phyloP scores from a whole-genome alignment of 208 protist species.

The Wallacemonas collosoma region DNA sequence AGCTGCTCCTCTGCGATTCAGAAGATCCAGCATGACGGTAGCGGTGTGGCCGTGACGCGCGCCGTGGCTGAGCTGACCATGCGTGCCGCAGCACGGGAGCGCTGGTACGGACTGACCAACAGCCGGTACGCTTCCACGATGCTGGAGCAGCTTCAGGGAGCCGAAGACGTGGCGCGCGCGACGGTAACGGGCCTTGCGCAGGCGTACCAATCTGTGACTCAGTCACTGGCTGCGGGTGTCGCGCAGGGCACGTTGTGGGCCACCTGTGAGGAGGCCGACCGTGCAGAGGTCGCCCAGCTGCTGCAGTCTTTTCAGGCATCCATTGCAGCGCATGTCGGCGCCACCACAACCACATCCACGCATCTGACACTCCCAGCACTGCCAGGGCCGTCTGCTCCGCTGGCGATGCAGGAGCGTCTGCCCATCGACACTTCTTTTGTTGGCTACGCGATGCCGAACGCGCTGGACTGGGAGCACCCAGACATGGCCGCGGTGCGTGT shows the following conservation, averaged over 20 bases:
- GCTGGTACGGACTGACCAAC: constrained; percentile 77
- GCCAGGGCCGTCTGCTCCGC: constrained; percentile 16
- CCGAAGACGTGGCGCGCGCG: constrained; percentile 29
- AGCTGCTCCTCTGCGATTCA: constrained; percentile 66
- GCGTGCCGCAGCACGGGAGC: constrained; percentile 63
- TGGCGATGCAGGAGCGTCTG: constrained; percentile 36
- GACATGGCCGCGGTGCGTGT: constrained; percentile 81
- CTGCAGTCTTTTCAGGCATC: constrained; percentile 42
- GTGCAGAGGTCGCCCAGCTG: constrained; percentile 49
- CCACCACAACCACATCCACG: constrained; percentile 11
- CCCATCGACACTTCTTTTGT: constrained; percentile 89
- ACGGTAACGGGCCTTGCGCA: constrained; percentile 40
- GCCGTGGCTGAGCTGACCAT: constrained; percentile 67
- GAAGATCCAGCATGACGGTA: constrained; percentile 68
- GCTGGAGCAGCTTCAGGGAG: constrained; percentile 71
- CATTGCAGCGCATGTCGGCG: constrained; percentile 31
- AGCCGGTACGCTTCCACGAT: constrained; percentile 57
- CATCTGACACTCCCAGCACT: constrained; percentile 28
- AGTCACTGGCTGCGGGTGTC: constrained; percentile 48
- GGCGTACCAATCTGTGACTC: constrained; percentile 43
- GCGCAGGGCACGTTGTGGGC: constrained; percentile 69
- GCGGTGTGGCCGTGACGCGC: constrained; percentile 65
- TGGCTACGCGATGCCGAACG: constrained; percentile 63
- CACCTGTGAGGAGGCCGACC: constrained; percentile 78
- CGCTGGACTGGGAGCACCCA: constrained; percentile 54